phyloP scores from a whole-genome alignment of 1,284 basidiomycete genomes.

The Naganishia sp. region DNA sequence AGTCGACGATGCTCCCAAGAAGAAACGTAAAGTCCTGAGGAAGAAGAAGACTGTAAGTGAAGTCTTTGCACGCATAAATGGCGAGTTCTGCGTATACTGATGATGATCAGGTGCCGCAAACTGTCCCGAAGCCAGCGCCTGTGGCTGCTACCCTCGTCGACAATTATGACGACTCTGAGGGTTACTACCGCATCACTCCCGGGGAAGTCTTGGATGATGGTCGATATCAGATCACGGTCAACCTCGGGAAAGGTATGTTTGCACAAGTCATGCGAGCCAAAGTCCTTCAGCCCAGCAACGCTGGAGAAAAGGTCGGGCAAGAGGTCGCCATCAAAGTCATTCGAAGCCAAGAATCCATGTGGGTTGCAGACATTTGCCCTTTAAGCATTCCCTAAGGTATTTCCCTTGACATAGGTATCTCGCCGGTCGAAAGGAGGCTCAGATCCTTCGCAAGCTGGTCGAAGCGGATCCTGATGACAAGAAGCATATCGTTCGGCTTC shows the following conservation, averaged over 20 bases:
- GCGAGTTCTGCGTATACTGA: conserved; percentile 45
- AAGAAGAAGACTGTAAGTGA: conserved; percentile 59
- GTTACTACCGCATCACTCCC: conserved; percentile 91
- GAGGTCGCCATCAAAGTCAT: conserved; percentile 99
- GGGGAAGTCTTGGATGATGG: conserved; percentile 93
- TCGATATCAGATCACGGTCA: conserved; percentile 91
- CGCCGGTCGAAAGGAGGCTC: conserved; percentile 88
- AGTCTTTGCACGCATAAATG: conserved; percentile 65
- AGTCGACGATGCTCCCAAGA: conserved; percentile 59
- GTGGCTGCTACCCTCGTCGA: conserved; percentile 52
- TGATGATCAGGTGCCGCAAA: neutral
- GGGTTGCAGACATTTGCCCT: conserved; percentile 47
- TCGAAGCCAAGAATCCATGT: conserved; percentile 95
- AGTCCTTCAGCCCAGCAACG: conserved; percentile 69
- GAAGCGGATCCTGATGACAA: conserved; percentile 93
- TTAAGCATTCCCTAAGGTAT: neutral
- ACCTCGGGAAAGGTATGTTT: conserved; percentile 97
- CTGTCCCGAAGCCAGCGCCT: conserved; percentile 13
- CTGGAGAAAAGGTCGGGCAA: conserved; percentile 53
- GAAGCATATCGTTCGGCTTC: conserved; percentile 88
- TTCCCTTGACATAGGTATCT: conserved; percentile 68
- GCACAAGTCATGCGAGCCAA: conserved; percentile 91
- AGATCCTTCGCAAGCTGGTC: conserved; percentile 81
- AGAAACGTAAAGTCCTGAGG: conserved; percentile 58
- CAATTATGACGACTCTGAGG: conserved; percentile 76